Evolutionary conservation across 495 filamentous ascomycete species (phyloP).

Genomic region (Xylaria intraflava): DNA sequence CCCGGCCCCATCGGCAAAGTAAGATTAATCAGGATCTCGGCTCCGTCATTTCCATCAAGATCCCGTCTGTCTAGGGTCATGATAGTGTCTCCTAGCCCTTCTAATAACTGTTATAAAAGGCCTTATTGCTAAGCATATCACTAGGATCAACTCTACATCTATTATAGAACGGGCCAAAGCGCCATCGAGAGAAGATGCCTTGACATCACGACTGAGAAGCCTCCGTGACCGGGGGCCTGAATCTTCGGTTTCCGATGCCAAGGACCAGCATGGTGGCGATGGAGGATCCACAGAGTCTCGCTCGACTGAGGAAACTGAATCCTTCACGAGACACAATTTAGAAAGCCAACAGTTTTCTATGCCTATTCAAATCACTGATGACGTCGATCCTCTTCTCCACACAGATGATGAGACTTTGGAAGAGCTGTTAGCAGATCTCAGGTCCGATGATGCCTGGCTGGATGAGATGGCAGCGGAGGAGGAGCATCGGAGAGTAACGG

Average conservation of each 20-base stretch:
- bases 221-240: constrained; percentile 29
- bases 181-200: constrained; percentile 37
- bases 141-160: constrained; percentile 13
- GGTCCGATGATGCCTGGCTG: constrained; percentile 22
- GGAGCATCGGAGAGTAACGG: constrained; percentile 19
- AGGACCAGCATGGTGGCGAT: neutral
- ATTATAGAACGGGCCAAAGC: constrained; percentile 20
- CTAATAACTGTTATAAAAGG: neutral
- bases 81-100: neutral
- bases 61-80: neutral
- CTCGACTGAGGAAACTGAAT: neutral
- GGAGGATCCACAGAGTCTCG: constrained; percentile 6
- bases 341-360: constrained; percentile 11
- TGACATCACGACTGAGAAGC: constrained; percentile 35
- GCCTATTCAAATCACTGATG: constrained; percentile 6
- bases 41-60: neutral
- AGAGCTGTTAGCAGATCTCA: constrained; percentile 32
- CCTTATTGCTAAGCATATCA: constrained; percentile 15
- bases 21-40: constrained; percentile 11
- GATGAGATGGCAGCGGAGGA: constrained; percentile 22
- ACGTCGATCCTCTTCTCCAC: constrained; percentile 15
- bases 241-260: constrained; percentile 1
- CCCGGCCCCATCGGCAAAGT: constrained; percentile 24
- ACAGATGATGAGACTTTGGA: constrained; percentile 32
- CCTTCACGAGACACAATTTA: constrained; percentile 3